Base-by-base conservation (phyloP, 2,329 filamentous ascomycete genomes). In the Dactylellina parvicollis region DNA sequence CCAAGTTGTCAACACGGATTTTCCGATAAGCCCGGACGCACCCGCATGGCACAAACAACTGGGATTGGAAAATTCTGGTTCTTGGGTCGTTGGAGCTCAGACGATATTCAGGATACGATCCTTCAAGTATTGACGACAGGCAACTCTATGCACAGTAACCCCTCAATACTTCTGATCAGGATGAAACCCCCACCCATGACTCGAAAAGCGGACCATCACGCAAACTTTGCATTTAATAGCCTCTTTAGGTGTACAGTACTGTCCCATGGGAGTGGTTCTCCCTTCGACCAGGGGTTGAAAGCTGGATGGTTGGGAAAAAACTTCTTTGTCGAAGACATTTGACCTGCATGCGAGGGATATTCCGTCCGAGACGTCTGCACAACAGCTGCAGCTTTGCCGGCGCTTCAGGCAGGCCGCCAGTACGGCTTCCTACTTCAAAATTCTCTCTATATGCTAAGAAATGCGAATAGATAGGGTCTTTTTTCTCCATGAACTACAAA, bases 141-240 rank as follows among this genome's bases (percentile, higher is more conserved):
- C 28, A 52, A 24, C 36, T 46, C 20, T 9, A 30, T 50, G 50
- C 42, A 36, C n/a, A 18, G 54, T 20, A 57, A 57, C 52, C 20
- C 44, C 16, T 34, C n/a, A 60, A 59, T 47, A 55, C 50, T 54
- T 65, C 69, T 50, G 49, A 50, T 66, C 60, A 50, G 69, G 49
- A 73, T 66, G 69, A 73, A 73, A 73, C 69, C 69, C 54, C 69
- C 60, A 72, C 50, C 38, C 38, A 47, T 59, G 54, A 49, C 47
- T 60, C 14, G 40, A 28, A 59, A 50, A 34, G 26, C 40, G 40
- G 38, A 38, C 10, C 24, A 61, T 71, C 66, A 40, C 66, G 66
- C 66, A 62, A 72, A 64, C 66, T 24, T 38, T 72, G 50, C 57
- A 64, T 50, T 61, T 34, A 62, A 62, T 57, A 47, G 40, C 49